Base-by-base conservation (phyloP, 306 rosid genomes). In the Notholithocarpus densiflorus region DNA sequence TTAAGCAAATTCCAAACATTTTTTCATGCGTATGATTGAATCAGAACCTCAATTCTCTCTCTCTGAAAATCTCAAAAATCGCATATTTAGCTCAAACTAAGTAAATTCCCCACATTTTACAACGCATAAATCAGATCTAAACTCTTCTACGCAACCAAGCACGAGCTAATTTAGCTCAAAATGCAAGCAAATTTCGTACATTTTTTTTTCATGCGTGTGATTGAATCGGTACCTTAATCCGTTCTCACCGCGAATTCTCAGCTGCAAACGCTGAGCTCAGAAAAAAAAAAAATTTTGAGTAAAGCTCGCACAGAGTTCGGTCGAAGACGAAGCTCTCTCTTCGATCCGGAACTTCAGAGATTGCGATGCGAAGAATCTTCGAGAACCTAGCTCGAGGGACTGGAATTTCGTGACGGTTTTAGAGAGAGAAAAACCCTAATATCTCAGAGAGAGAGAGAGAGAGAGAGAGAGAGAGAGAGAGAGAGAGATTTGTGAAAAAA, bases 341-440 rank as follows among this genome's bases (percentile, higher is more conserved):
- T 34, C 17, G 52, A 68, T 65, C 64, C 48, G 62, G 27, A 75
- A 68, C 19, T 54, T 40, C 9, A 14, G 62, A 40, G 82, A 57
- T 3, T 18, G 80, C 76, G 77, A 21, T 23, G 56, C 72, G 81
- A 60, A 74, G 55, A 37, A 37, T 37, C 55, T 71, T 59, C 55
- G 64, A 77, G 85, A 79, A 77, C 87, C 85, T 75, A 82, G 71
- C 60, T 23, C 29, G 55, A 83, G 74, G 60, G 0, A 32, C 10
- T 66, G 29, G 77, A 82, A 32, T 68, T 77, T n/a, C 40, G 26
- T 56, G 77, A 62, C 10, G 52, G 52, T 53, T 73, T 52, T 24
- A 27, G 61, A 32, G 62, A 68, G 81, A 72, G 75, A 81, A 21
- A 65, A 80, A 76, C 68, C 79, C 71, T 72, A 82, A 51, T 6